A percentile compares a stretch with the other conserved stretches of the same genome.
phyloP scores from a whole-genome alignment of 768 basidiomycete species.

The Lyophyllum semitale region DNA sequence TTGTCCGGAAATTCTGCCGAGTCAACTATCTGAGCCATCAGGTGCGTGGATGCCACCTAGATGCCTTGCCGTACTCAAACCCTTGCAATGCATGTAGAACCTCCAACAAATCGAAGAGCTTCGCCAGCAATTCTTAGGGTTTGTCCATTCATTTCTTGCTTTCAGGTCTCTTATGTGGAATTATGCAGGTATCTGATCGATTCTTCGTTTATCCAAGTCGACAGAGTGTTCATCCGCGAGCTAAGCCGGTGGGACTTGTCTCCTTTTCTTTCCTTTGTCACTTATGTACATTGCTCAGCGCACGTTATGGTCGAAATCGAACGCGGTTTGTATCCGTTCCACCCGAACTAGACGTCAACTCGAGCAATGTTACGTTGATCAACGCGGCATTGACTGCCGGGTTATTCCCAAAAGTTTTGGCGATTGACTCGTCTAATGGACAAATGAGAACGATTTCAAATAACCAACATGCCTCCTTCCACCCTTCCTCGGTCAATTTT shows the following conservation, averaged over 20 bases:
- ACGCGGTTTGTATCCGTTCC: slow-evolving; percentile 81
- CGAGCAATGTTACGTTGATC: slow-evolving; percentile 63
- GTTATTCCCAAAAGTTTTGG: slow-evolving; percentile 88
- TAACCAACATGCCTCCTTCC: slow-evolving; percentile 76
- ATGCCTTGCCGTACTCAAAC: not conserved
- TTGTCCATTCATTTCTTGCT: not conserved
- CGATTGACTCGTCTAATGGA: slow-evolving; percentile 58
- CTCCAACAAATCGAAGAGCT: slow-evolving; percentile 96
- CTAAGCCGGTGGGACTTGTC: slow-evolving; percentile 56
- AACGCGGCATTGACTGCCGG: slow-evolving; percentile 85
- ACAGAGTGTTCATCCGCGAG: slow-evolving; percentile 64
- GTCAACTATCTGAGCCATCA: slow-evolving; percentile 83
- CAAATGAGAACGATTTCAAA: slow-evolving; percentile 82
- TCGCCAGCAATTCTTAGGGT: slow-evolving; percentile 86
- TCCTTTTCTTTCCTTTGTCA: slow-evolving; percentile 6
- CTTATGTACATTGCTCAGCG: slow-evolving; percentile 31
- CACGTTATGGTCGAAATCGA: slow-evolving; percentile 72
- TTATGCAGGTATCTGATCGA: slow-evolving; percentile 78
- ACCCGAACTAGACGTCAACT: slow-evolving; percentile 66
- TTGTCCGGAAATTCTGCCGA: slow-evolving; percentile 77
- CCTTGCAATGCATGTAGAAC: slow-evolving; percentile 49
- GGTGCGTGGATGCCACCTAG: slow-evolving; percentile 37
- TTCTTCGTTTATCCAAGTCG: slow-evolving; percentile 78
- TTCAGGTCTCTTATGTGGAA: not conserved
- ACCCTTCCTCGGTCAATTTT: slow-evolving; percentile 94